Percentiles rank a stretch among this genome's conserved stretches.
These are phyloP conservation scores for Lepraria neglecta DNA, from an alignment of 495 filamentous ascomycete species.

Conservation along the genomic window DNA sequence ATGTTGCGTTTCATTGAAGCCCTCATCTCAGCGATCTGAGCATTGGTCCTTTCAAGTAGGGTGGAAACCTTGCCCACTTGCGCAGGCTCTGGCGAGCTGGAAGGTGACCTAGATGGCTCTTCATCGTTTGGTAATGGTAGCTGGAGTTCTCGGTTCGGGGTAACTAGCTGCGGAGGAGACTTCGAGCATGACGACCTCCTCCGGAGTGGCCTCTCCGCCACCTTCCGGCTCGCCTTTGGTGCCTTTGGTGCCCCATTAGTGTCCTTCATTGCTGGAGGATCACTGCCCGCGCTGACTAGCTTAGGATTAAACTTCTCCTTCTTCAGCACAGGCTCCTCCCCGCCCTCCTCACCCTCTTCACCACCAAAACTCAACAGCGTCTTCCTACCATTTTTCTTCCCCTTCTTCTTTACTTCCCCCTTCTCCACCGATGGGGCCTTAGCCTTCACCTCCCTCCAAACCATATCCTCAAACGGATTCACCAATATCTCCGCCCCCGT, in stretches of 20 bases:
- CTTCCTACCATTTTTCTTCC: conserved; percentile 73
- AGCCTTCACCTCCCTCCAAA: conserved; percentile 53
- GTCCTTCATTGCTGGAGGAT: conserved; percentile 29
- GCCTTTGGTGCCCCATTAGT: conserved; percentile 25
- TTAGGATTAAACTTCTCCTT: conserved; percentile 89
- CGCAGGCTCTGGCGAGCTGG: conserved; percentile 42
- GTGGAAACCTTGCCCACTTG: conserved; percentile 47
- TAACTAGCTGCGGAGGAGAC: conserved; percentile 32
- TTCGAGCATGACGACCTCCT: conserved; percentile 22
- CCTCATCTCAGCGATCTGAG: conserved; percentile 84
- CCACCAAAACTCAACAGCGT: conserved; percentile 82
- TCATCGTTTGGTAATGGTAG: conserved; percentile 45
- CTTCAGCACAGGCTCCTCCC: conserved; percentile 56
- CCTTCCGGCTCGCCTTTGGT: conserved; percentile 31
- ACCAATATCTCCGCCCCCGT: conserved; percentile 75
- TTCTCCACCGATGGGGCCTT: conserved; percentile 37
- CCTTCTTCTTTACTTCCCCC: conserved; percentile 50
- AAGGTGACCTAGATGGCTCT: conserved; percentile 44
- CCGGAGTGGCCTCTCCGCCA: conserved; percentile 27
- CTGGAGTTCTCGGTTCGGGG: conserved; percentile 37
- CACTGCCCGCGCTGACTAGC: conserved; percentile 58
- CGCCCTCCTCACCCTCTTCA: conserved; percentile 65
- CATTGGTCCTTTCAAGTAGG: conserved; percentile 73
- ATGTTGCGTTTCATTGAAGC: conserved; percentile 84
- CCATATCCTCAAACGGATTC: conserved; percentile 85